Base-by-base conservation (phyloP, 1,284 basidiomycete species). In the Microbotryum lychnidis-dioicae region DNA sequence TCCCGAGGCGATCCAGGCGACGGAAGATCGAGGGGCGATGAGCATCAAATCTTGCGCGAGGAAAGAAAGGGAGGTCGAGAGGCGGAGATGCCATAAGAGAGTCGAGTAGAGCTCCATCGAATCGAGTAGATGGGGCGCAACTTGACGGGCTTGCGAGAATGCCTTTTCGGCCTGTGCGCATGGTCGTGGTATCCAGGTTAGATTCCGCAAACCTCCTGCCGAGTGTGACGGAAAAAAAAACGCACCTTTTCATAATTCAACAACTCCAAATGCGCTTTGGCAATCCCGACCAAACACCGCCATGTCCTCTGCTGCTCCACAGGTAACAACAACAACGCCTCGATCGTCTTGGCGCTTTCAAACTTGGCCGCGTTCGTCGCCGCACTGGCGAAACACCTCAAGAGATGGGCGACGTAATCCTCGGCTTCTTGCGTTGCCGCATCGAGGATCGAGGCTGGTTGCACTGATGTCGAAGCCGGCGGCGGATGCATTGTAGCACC, bases 91-190 rank as follows among this genome's bases (percentile, higher is more conserved):
- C 92, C 92, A 97, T 54, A 97, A 79, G 44, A 93, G 80, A 14
- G 93, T 94, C 47, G 91, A 94, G 77, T 90, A 94, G 48, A 89
- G 83, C 75, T 96, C 92, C 88, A 93, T 92, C 73, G 91, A 87
- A 78, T 83, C 83, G 58, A 92, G 75, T 29, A 89, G 83, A 79
- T 90, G 87, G 9, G 91, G 91, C 66, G 94, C 87, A 58, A 87
- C 77, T n/a, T 79, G 79, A 50, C 90, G 81, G 51, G 90, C 83
- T 25, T 83, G 82, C 69, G 83, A 82, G 79, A 94, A 97, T 42
- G 88, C 88, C 66, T 89, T 83, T 72, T 90, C 87, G 49, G 91
- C 88, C 91, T 80, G 87, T 67, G 57, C 21, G 25, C 23, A 7
- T n/a, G 31, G 21, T 12, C 6, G 27, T 7, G 7, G 12, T 2